These are phyloP conservation scores for Colletotrichum acutatum DNA, from an alignment of 2,329 filamentous ascomycete species.

Conservation along the genomic window DNA sequence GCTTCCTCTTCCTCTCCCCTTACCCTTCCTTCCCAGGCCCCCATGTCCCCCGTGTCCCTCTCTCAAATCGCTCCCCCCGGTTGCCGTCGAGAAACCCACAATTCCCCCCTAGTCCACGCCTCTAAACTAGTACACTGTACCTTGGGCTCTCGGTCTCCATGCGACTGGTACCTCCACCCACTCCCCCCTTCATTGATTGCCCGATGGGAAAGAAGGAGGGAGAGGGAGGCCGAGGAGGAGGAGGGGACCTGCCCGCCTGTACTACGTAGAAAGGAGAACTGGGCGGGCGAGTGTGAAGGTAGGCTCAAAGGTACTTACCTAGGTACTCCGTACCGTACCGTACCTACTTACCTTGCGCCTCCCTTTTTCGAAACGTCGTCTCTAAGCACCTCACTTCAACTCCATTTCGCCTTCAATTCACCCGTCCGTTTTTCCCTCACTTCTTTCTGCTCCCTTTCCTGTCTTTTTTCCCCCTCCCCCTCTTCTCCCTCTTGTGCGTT, in stretches of 20 bases:
- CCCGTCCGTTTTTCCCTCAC: background rate
- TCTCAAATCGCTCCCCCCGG: background rate
- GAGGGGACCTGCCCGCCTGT: too few species aligned
- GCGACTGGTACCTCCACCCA: slow-evolving; percentile 19
- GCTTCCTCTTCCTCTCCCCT: background rate
- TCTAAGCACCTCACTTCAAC: slow-evolving; percentile 3
- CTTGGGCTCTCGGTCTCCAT: background rate
- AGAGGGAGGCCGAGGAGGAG: background rate
- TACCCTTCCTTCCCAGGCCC: background rate
- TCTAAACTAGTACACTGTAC: background rate
- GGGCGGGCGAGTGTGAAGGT: background rate
- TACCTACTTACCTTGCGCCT: slow-evolving; percentile 5
- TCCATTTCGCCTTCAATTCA: slow-evolving; percentile 16
- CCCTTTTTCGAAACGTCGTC: slow-evolving; percentile 29
- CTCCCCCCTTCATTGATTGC: slow-evolving; percentile 20
- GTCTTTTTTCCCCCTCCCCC: background rate
- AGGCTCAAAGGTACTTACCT: background rate
- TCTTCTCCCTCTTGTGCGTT: background rate
- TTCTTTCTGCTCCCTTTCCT: background rate
- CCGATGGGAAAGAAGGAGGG: background rate
- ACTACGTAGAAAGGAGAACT: background rate
- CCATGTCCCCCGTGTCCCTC: background rate
- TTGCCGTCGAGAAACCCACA: slow-evolving; percentile 1
- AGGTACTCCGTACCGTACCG: slow-evolving; percentile 12
- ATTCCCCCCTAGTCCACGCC: slow-evolving; percentile 1